Evolutionary conservation across 2,329 filamentous ascomycete genomes (phyloP).

Genomic region (Chaetomiaceae sp.): DNA sequence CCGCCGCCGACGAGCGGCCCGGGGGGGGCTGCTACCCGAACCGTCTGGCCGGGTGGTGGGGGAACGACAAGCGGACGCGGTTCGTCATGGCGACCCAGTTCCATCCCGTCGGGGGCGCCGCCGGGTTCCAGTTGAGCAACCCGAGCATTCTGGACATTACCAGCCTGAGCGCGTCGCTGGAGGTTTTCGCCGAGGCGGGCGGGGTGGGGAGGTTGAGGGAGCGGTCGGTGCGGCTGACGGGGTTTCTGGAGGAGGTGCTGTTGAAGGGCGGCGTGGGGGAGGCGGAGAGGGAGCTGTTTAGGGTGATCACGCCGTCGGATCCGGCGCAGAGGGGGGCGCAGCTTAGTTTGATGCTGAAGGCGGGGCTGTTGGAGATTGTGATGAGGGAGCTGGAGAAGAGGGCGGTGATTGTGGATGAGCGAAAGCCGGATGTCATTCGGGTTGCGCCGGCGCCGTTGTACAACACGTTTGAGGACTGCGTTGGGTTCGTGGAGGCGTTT

Average conservation of each 20-base stretch:
- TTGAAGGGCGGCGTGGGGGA: constrained; percentile 28
- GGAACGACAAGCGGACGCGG: constrained; percentile 62
- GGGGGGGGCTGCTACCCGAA: constrained; percentile 42
- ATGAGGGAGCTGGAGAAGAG: constrained; percentile 56
- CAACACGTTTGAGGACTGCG: constrained; percentile 64
- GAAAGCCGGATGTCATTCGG: constrained; percentile 69
- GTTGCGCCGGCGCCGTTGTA: constrained; percentile 73
- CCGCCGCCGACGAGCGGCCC: constrained; percentile 31
- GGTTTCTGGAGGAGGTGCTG: constrained; percentile 61
- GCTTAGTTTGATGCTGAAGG: constrained; percentile 59
- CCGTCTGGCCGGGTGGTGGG: constrained; percentile 77
- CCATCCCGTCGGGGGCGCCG: constrained; percentile 65
- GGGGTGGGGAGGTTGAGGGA: constrained; percentile 57
- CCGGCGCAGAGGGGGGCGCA: constrained; percentile 66
- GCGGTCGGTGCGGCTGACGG: constrained; percentile 63
- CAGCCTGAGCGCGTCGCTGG: constrained; percentile 62
- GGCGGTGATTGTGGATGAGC: constrained; percentile 68
- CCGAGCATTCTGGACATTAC: constrained; percentile 71
- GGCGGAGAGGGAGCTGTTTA: constrained; percentile 39
- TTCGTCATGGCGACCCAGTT: constrained; percentile 77
- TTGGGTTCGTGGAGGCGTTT: constrained; percentile 51
- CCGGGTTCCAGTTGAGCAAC: constrained; percentile 73
- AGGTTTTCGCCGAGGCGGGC: constrained; percentile 64
- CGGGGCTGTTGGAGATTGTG: constrained; percentile 58
- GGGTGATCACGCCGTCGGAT: constrained; percentile 62